Evolutionary conservation across 805 yeast genomes (phyloP), one percentile per base, ranked within the genome.

Genomic region (Ogataea degrootiae): DNA sequence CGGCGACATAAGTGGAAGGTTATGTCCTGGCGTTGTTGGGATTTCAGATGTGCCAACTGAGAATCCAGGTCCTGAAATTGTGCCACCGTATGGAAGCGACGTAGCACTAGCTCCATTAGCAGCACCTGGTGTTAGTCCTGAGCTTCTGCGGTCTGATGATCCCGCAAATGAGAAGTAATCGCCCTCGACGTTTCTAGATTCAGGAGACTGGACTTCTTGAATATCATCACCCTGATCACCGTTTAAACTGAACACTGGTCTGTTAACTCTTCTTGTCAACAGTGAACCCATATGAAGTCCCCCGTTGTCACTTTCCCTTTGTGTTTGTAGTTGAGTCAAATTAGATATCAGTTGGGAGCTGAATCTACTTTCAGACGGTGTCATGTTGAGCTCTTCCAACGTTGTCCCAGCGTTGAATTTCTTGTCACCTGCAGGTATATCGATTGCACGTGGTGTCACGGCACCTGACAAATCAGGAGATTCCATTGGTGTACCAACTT

Each of bases 281-380:
- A 14, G 46, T 6, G 11, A 26, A 9, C 31, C 12, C 31, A 2
- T 26, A 26, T 26, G 9, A 6, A 26, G 31, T 26, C 31, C 12
- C 3, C 7, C 31, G 11, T 9, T 71, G 41, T 74, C 75, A 4
- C 63, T 65, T 47, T 74, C 71, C 54, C 81, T 60, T 58, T 78
- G 83, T 23, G 73, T 45, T 50, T 77, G 77, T 53, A 81, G 67
- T 46, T 67, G 72, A 50, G 77, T 67, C 64, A 81, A 68, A 52
- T 77, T 80, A 49, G 79, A 81, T 22, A 76, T 69, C 56, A 83
- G 66, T 55, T 63, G 68, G 7, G 55, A 48, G 42, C 60, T 52
- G 45, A 60, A 55, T 33, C 60, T 52, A 2, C 57, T 22, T 11
- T 55, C 62, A 5, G 56, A 48, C 6, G 61, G 59, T 2, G 54